Conservation (phyloP, 208 protist species). For the Wallacemonas sp. region DNA sequence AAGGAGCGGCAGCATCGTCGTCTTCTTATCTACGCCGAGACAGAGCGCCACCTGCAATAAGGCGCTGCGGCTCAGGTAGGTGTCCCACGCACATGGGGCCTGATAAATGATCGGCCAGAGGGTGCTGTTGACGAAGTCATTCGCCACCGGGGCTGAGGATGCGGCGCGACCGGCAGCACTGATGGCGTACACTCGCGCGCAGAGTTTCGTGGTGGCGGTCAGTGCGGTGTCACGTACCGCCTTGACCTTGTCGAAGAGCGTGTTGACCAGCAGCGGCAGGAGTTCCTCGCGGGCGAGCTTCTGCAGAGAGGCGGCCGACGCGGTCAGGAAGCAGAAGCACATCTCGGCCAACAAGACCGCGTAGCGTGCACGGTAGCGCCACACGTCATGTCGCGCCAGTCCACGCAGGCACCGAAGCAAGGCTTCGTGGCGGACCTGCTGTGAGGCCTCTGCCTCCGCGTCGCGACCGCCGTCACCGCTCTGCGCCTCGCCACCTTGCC, state of each 20-base stretch:
- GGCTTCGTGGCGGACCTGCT: constrained; percentile 37
- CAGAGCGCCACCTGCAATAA: constrained; percentile 67
- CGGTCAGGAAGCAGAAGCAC: constrained; percentile 45
- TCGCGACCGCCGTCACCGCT: not conserved
- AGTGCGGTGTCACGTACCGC: constrained; percentile 70
- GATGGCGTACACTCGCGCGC: constrained; percentile 15
- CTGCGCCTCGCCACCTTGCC: not conserved
- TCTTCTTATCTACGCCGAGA: constrained; percentile 67
- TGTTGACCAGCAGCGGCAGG: constrained; percentile 59
- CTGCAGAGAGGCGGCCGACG: constrained; percentile 31
- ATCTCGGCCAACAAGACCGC: constrained; percentile 59
- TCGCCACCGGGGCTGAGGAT: not conserved
- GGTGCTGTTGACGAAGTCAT: constrained; percentile 63
- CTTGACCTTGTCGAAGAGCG: constrained; percentile 81
- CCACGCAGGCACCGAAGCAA: constrained; percentile 46
- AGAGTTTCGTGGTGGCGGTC: constrained; percentile 45
- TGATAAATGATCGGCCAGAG: constrained; percentile 77
- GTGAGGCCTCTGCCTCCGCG: constrained; percentile 9
- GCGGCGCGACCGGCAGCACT: constrained; percentile 3
- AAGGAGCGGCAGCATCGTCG: constrained; percentile 66
- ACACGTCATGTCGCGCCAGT: constrained; percentile 65
- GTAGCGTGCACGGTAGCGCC: constrained; percentile 72
- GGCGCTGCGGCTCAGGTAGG: constrained; percentile 68
- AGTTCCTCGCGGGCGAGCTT: constrained; percentile 63
- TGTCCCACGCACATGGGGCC: constrained; percentile 41